A percentile compares a stretch with the other conserved stretches of the same genome.
These are phyloP conservation scores for Colletotrichum sp. DNA, from an alignment of 2,329 filamentous ascomycete genomes.

Conservation along the genomic window DNA sequence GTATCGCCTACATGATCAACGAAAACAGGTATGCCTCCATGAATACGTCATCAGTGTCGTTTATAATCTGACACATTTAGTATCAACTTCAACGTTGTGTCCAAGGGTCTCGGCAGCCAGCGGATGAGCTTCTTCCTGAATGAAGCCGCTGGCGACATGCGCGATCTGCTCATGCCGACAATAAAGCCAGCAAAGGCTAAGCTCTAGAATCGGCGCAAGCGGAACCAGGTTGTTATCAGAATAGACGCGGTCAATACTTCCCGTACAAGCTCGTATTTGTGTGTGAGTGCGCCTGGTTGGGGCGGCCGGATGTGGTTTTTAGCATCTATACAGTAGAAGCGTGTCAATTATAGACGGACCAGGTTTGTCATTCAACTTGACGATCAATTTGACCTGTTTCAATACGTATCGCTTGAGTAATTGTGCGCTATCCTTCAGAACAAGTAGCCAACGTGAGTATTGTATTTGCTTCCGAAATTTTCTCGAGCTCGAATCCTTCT, in stretches of 20 bases:
- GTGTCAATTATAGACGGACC: slow-evolving; percentile 1
- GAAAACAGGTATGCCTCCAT: slow-evolving; percentile 78
- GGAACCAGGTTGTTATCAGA: neutral
- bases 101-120: slow-evolving; percentile 87
- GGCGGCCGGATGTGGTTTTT: neutral
- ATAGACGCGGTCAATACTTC: neutral
- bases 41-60: neutral
- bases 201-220: slow-evolving; percentile 59
- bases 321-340: slow-evolving; percentile 7
- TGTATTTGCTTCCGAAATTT: neutral
- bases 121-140: slow-evolving; percentile 96
- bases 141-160: slow-evolving; percentile 89
- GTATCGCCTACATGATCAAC: slow-evolving; percentile 99
- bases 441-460: neutral
- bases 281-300: neutral
- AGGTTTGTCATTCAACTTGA: neutral
- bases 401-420: neutral
- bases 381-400: neutral
- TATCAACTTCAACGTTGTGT: slow-evolving; percentile 97
- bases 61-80: slow-evolving; percentile 45
- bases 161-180: slow-evolving; percentile 83
- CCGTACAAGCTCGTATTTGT: neutral
- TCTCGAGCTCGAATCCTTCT: neutral
- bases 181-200: slow-evolving; percentile 85
- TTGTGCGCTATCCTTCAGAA: neutral